Evolutionary conservation across 148 eudicot species (phyloP), one percentile per base, ranked within the genome.

Genomic region (Dysphania ambrosioides): DNA sequence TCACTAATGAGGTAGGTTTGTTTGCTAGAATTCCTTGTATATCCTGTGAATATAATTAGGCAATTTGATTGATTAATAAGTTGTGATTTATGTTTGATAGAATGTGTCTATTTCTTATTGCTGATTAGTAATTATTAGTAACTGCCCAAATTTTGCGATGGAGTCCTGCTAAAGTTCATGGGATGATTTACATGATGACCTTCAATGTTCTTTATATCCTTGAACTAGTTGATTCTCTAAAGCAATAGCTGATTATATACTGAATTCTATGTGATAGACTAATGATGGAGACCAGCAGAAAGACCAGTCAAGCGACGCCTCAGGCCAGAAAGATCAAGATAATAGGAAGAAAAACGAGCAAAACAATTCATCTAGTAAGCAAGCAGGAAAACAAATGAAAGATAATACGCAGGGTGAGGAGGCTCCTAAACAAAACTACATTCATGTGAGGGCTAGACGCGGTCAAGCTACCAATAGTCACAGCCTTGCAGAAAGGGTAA

Each of bases 401-500:
- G 93, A 87, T 21, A 60, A 71, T 75, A 80, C 92, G 23, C 84
- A 78, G 66, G 75, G 70, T 60, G 93, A 83, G 47, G 98, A 89
- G 2, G 84, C 79, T 53, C 49, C 83, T 35, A 95, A 90, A 77
- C 91, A 87, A 19, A 80, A 84, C 75, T 95, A 95, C 83, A 90
- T 95, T 77, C 97, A 90, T 82, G 89, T 95, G 77, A 90, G 99
- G 79, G 99, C 96, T 23, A 87, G 91, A 82, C 82, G 99, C 21
- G 99, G 99, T 38, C 99, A 92, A 82, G 97, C 98, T 34, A 94
- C 98, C 21, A 94, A 94, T 72, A 94, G 98, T 80, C 98, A 91
- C 82, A 95, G 97, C 85, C 92, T 95, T 23, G 98, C 98, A 0
- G 98, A 95, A 80, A 87, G 98, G 93, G 98, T 94, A 88, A 62